These are phyloP conservation scores for Neospermospora avenae DNA, from an alignment of 2,329 filamentous ascomycete genomes.

Conservation along the genomic window DNA sequence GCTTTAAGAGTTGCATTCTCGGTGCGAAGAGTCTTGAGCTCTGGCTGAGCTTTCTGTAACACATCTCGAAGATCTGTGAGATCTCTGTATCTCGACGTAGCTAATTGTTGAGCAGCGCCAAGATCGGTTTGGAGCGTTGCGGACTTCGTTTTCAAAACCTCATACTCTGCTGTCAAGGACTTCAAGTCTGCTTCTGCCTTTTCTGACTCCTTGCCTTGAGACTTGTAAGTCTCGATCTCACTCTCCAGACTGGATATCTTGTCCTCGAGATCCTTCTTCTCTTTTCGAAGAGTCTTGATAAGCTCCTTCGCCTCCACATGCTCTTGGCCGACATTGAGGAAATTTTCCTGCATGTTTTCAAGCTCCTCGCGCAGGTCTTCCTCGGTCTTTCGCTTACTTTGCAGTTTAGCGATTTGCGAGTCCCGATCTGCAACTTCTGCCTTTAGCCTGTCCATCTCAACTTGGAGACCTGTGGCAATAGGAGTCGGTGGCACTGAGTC, in stretches of 20 bases:
- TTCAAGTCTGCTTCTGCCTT: constrained; percentile 33
- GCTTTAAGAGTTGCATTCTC: constrained; percentile 73
- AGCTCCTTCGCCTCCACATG: constrained; percentile 80
- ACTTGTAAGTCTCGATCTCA: constrained; percentile 51
- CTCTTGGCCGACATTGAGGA: constrained; percentile 76
- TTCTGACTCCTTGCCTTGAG: constrained; percentile 29
- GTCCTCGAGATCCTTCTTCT: constrained; percentile 64
- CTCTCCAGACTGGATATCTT: constrained; percentile 67
- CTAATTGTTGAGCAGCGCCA: constrained; percentile 79
- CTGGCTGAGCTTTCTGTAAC: constrained; percentile 80
- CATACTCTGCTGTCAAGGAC: constrained; percentile 49
- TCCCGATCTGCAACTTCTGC: constrained; percentile 42
- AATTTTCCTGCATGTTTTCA: constrained; percentile 74
- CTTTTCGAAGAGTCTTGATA: constrained; percentile 65
- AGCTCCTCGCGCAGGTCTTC: constrained; percentile 83
- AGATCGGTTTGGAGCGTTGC: constrained; percentile 76
- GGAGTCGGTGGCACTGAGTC: constrained; percentile 13
- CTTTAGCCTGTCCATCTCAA: constrained; percentile 32
- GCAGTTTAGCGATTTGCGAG: constrained; percentile 67
- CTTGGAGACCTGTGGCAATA: constrained; percentile 23
- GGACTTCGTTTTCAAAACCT: constrained; percentile 69
- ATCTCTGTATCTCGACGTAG: constrained; percentile 84
- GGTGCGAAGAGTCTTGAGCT: constrained; percentile 73
- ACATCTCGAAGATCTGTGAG: constrained; percentile 75
- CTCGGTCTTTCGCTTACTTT: constrained; percentile 68